These are phyloP conservation scores for Penicillium janthinellum DNA, from an alignment of 2,329 filamentous ascomycete species.

Conservation along the genomic window DNA sequence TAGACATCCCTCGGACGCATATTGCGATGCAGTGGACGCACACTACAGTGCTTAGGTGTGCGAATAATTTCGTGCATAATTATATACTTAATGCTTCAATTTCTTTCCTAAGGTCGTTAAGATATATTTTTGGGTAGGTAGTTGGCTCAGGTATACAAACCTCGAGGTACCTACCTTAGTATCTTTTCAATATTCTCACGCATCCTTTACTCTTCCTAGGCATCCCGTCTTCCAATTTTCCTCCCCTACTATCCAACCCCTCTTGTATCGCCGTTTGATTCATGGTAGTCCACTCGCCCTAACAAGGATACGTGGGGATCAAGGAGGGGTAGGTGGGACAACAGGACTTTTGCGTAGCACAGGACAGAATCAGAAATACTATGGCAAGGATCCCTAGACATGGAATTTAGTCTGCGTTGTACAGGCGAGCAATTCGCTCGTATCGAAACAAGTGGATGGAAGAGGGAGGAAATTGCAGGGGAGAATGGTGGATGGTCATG, in stretches of 20 bases:
- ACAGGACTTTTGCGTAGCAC: constrained; percentile 11
- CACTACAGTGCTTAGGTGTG: neutral
- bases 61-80: neutral
- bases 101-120: too few relatives aligned
- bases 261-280: neutral
- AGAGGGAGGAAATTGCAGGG: neutral
- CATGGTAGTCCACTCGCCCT: neutral
- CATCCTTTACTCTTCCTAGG: neutral
- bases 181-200: neutral
- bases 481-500: neutral
- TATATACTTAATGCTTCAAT: neutral
- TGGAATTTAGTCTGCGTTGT: constrained; percentile 8
- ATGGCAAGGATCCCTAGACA: constrained; percentile 10
- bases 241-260: neutral
- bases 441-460: neutral
- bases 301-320: neutral
- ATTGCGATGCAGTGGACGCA: too few relatives aligned
- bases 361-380: neutral
- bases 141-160: neutral
- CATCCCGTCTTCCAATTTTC: neutral
- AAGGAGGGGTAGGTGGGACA: constrained; percentile 12
- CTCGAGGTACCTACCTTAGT: neutral
- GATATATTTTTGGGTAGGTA: too few relatives aligned
- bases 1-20: too few relatives aligned
- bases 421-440: constrained; percentile 14